Conservation (phyloP, 148 eudicot species). For the Persicaria tinctoria region DNA sequence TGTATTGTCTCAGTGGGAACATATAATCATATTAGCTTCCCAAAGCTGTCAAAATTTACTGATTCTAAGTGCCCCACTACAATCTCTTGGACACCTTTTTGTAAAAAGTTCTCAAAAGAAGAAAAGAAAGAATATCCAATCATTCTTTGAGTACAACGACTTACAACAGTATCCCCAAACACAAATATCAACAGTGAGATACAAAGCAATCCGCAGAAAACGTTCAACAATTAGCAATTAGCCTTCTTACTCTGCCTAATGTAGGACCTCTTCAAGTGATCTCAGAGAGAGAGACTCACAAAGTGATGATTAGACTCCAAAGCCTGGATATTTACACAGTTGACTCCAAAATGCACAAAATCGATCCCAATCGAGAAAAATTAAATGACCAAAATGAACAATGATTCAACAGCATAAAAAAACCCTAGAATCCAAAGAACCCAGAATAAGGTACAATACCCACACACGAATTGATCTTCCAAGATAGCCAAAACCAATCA, state of each 20-base stretch:
- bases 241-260: not conserved
- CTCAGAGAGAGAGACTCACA: not conserved
- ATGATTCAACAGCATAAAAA: not conserved
- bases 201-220: not conserved
- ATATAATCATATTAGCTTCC: not conserved
- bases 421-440: conserved; percentile 5
- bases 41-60: not conserved
- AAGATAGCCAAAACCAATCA: not conserved
- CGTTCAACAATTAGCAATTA: conserved; percentile 1
- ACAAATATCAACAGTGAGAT: not conserved
- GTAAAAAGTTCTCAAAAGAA: not conserved
- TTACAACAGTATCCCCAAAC: not conserved
- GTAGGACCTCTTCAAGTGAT: not conserved
- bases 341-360: conserved; percentile 7
- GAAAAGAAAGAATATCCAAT: not conserved
- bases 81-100: not conserved
- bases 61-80: conserved; percentile 9
- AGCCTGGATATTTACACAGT: not conserved
- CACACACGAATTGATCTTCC: not conserved
- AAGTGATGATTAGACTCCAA: conserved; percentile 3
- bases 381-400: not conserved
- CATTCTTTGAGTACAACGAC: not conserved
- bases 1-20: conserved; percentile 1
- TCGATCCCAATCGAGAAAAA: not conserved
- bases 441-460: not conserved